These are phyloP conservation scores for Meira nashicola DNA, from an alignment of 1,284 basidiomycete genomes.

Conservation along the genomic window DNA sequence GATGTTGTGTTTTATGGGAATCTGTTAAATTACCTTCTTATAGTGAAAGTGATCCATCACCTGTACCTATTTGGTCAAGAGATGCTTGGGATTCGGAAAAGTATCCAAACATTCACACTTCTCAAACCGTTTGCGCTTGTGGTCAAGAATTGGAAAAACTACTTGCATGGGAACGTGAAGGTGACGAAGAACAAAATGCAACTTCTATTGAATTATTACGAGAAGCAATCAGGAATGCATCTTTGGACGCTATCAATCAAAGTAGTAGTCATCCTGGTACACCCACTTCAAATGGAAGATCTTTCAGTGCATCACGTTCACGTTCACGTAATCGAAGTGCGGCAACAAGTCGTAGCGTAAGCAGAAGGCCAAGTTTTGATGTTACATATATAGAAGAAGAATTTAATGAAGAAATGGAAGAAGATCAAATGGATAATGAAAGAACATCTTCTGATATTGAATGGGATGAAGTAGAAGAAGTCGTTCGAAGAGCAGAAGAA, in stretches of 20 bases:
- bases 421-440: no score
- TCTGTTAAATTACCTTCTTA: constrained; percentile 7
- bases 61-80: constrained; percentile 6
- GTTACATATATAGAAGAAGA: neutral
- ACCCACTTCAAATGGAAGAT: no score
- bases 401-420: neutral
- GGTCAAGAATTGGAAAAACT: constrained; percentile 10
- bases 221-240: constrained; percentile 3
- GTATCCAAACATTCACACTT: constrained; percentile 9
- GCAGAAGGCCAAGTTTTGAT: neutral
- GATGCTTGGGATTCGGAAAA: constrained; percentile 10
- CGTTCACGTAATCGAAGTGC: neutral
- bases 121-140: constrained; percentile 10
- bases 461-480: neutral
- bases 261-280: neutral
- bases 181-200: constrained; percentile 7
- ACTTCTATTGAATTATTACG: neutral
- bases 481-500: neutral
- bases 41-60: constrained; percentile 6
- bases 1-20: constrained; percentile 1
- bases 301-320: no score
- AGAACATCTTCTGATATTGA: no score
- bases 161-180: constrained; percentile 12
- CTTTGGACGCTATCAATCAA: neutral
- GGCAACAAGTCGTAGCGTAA: neutral